Evolutionary conservation across 2,329 filamentous ascomycete genomes (phyloP).

Genomic region (Coniella vitis): DNA sequence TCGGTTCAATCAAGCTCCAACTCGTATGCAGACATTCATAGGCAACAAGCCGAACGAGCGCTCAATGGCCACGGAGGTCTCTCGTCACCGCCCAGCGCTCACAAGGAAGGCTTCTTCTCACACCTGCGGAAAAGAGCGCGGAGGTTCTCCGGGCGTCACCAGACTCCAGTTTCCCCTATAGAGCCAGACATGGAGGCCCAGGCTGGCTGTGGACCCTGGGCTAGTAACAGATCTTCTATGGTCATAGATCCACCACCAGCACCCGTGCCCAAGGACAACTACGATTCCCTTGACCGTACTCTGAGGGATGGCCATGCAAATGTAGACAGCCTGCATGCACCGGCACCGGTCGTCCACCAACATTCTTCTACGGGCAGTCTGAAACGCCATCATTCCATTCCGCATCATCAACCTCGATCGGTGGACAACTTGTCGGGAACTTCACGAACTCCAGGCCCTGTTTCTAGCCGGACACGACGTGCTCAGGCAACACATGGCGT

Average conservation of each 20-base stretch:
- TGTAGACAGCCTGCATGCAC: conserved; percentile 36
- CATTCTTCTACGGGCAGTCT: conserved; percentile 44
- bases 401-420: conserved; percentile 55
- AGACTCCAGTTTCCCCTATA: conserved; percentile 69
- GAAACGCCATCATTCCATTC: conserved; percentile 60
- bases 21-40: conserved; percentile 83
- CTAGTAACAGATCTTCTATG: conserved; percentile 77
- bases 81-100: conserved; percentile 68
- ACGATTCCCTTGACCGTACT: conserved; percentile 55
- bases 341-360: conserved; percentile 48
- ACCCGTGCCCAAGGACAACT: conserved; percentile 46
- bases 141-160: conserved; percentile 84
- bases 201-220: conserved; percentile 85
- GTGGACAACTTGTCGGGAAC: conserved; percentile 56
- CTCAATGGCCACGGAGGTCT: conserved; percentile 75
- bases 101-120: conserved; percentile 97
- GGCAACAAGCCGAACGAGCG: conserved; percentile 85
- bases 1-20: conserved; percentile 89
- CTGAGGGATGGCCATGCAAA: conserved; percentile 47
- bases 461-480: conserved; percentile 74
- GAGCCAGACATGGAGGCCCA: conserved; percentile 90
- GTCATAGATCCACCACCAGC: conserved; percentile 54
- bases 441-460: conserved; percentile 48
- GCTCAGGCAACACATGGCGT: conserved; percentile 69
- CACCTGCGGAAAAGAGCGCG: conserved; percentile 90